A percentile compares a stretch with the other conserved stretches of the same genome.
Evolutionary conservation across 176 grass and related monocot genomes (phyloP).

Genomic region (Thalia dealbata): DNA sequence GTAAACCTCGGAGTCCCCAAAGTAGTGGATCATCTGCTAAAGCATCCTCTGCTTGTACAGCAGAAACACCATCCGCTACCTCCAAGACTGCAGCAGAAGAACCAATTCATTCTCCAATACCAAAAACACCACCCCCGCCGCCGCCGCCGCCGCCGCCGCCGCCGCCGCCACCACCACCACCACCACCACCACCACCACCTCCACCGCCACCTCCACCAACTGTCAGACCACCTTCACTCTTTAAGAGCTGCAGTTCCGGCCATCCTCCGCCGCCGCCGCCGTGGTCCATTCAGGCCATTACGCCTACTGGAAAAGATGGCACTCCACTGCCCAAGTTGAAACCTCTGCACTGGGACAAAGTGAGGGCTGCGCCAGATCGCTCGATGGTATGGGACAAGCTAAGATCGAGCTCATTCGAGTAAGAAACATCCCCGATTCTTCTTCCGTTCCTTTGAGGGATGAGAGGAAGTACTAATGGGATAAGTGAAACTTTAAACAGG

Average conservation of each 20-base stretch:
- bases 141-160: constrained; percentile 27
- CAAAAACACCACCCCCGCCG: not conserved
- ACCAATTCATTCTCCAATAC: not conserved
- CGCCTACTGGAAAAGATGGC: constrained; percentile 30
- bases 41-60: not conserved
- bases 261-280: constrained; percentile 27
- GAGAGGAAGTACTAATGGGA: not conserved
- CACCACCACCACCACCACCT: constrained; percentile 8
- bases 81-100: not conserved
- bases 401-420: constrained; percentile 93
- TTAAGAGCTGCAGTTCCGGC: constrained; percentile 23
- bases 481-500: constrained; percentile 18
- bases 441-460: not conserved
- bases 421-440: constrained; percentile 25
- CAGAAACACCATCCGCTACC: too few relatives aligned
- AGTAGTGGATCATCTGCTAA: not conserved
- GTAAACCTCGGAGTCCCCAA: not conserved
- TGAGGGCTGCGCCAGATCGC: constrained; percentile 66
- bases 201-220: constrained; percentile 36
- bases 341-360: constrained; percentile 99
- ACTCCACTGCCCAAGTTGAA: constrained; percentile 76
- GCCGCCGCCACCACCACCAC: not conserved
- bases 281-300: constrained; percentile 22
- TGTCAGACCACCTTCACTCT: constrained; percentile 1
- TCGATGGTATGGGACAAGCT: constrained; percentile 95